Conservation (phyloP, 2,329 filamentous ascomycete genomes). For the Chlorencoelia australis region DNA sequence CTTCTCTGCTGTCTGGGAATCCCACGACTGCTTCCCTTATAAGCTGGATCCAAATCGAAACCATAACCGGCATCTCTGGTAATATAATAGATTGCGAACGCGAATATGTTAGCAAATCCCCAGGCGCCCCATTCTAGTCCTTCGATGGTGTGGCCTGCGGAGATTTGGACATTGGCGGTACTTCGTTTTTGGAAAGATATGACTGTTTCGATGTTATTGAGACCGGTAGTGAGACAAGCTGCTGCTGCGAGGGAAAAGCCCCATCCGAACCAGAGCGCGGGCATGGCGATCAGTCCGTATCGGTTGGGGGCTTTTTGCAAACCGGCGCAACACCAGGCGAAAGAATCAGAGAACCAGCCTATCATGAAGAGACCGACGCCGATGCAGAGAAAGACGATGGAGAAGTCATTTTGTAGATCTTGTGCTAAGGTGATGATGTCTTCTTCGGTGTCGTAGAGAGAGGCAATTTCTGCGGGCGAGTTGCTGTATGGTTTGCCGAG, state of each 20-base stretch:
- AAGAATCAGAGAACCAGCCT: constrained; percentile 2
- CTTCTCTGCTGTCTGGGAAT: too few relatives aligned
- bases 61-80: constrained; percentile 4
- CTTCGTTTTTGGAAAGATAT: background rate
- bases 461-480: background rate
- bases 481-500: constrained; percentile 4
- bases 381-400: constrained; percentile 1
- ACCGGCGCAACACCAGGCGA: constrained; percentile 4
- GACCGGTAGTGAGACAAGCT: constrained; percentile 1
- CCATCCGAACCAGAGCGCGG: constrained; percentile 2
- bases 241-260: constrained; percentile 2
- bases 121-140: constrained; percentile 3
- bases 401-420: constrained; percentile 3
- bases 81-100: constrained; percentile 3
- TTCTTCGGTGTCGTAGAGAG: constrained; percentile 1
- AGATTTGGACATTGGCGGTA: constrained; percentile 1
- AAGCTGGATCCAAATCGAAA: too few relatives aligned
- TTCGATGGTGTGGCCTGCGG: constrained; percentile 1
- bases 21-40: too few relatives aligned
- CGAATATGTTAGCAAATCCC: constrained; percentile 2
- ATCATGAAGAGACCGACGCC: background rate
- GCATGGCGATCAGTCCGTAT: background rate
- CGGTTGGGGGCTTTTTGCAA: background rate
- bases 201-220: constrained; percentile 4
- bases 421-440: constrained; percentile 1